phyloP scores from a whole-genome alignment of 352 stramenopile genomes.

The Pythium brassicae region DNA sequence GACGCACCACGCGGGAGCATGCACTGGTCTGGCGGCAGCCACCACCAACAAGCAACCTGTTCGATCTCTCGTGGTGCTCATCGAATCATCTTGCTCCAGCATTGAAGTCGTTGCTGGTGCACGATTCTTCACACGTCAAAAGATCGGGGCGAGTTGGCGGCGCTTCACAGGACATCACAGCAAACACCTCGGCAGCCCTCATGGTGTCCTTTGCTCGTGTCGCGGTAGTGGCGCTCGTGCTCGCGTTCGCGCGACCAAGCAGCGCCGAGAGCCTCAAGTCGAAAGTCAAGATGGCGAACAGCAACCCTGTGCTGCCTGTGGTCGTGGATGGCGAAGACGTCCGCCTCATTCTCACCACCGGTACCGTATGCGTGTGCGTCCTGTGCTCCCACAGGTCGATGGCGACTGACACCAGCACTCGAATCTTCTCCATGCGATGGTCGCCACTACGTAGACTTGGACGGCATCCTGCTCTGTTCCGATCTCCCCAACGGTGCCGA shows the following conservation, averaged over 20 bases:
- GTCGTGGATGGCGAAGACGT: conserved; percentile 22
- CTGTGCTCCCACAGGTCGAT: neutral
- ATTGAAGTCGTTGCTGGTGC: too few relatives aligned
- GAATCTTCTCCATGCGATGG: neutral
- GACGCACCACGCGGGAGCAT: too few relatives aligned
- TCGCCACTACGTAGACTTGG: conserved; percentile 20
- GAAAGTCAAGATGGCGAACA: conserved; percentile 33
- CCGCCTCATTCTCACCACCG: conserved; percentile 41
- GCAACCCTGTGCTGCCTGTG: conserved; percentile 35
- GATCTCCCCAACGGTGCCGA: conserved; percentile 15
- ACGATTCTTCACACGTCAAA: too few relatives aligned
- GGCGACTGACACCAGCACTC: too few relatives aligned
- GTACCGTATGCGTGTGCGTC: conserved; percentile 4
- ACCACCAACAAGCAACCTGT: too few relatives aligned
- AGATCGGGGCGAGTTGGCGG: neutral
- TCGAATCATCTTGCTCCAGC: too few relatives aligned
- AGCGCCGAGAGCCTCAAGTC: conserved; percentile 8
- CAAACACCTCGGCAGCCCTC: too few relatives aligned
- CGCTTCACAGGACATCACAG: neutral
- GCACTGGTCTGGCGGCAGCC: too few relatives aligned
- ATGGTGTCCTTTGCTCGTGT: neutral
- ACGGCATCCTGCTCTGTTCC: conserved; percentile 33
- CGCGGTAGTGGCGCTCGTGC: neutral
- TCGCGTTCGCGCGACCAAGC: neutral
- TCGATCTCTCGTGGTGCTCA: too few relatives aligned